A percentile compares a stretch with the other conserved stretches of the same genome.
Evolutionary conservation across 129 eudicot species (phyloP).

Genomic region (Tagetes erecta): DNA sequence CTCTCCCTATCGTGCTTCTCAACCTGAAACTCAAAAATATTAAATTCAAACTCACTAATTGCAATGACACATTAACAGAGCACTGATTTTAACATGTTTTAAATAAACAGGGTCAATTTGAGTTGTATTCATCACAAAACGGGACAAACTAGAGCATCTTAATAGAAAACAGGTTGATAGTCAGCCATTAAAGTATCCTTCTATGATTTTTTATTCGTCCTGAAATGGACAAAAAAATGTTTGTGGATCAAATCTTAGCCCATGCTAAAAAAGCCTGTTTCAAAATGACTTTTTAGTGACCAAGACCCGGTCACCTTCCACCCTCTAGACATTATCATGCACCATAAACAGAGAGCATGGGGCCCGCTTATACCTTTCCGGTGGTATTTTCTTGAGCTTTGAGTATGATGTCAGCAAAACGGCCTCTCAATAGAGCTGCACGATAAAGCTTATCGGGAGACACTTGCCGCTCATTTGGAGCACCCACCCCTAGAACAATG

Average conservation of each 20-base stretch:
- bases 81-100: not conserved
- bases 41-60: not conserved
- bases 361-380: constrained; percentile 48
- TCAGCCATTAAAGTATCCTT: not conserved
- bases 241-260: not conserved
- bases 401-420: constrained; percentile 92
- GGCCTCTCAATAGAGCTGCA: constrained; percentile 81
- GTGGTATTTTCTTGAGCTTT: constrained; percentile 86
- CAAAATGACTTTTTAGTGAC: not conserved
- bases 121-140: not conserved
- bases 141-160: not conserved
- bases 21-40: constrained; percentile 44
- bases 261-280: not conserved
- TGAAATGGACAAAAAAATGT: too few species aligned
- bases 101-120: not conserved
- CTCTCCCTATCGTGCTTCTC: constrained; percentile 63
- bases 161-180: not conserved
- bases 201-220: too few species aligned
- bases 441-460: constrained; percentile 93
- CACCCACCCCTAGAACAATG: constrained; percentile 43
- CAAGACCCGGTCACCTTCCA: not conserved
- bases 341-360: not conserved
- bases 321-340: not conserved
- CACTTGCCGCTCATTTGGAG: constrained; percentile 69
- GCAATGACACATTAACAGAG: not conserved